These are phyloP conservation scores for Fusarium gaditjirri DNA, from an alignment of 2,329 filamentous ascomycete genomes.

Conservation along the genomic window DNA sequence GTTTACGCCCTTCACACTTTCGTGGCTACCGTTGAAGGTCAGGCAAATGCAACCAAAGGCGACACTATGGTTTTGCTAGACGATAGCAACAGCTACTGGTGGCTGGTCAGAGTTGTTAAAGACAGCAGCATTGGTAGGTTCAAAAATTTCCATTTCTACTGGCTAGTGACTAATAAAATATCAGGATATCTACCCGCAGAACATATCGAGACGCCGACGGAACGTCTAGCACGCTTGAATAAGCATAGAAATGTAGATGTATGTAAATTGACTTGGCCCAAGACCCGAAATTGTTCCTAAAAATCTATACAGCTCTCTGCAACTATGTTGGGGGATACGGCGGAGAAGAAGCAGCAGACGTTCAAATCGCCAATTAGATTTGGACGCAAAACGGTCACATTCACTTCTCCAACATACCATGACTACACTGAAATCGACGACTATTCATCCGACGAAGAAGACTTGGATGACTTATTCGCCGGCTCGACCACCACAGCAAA, in stretches of 20 bases:
- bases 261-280: constrained; percentile 51
- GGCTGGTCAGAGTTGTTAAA: constrained; percentile 96
- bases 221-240: constrained; percentile 91
- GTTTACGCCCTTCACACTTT: constrained; percentile 99
- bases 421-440: constrained; percentile 90
- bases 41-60: constrained; percentile 97
- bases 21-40: constrained; percentile 95
- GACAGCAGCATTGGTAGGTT: constrained; percentile 87
- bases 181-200: constrained; percentile 94
- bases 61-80: constrained; percentile 99
- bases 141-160: not conserved
- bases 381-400: constrained; percentile 87
- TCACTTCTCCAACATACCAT: constrained; percentile 85
- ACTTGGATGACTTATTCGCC: constrained; percentile 58
- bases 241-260: constrained; percentile 99
- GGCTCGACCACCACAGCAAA: constrained; percentile 38
- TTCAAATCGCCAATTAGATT: constrained; percentile 81
- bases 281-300: constrained; percentile 3
- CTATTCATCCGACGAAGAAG: constrained; percentile 81
- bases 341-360: constrained; percentile 83
- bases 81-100: constrained; percentile 99
- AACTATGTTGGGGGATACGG: constrained; percentile 70
- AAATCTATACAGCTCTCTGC: constrained; percentile 62
- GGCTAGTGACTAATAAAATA: constrained; percentile 35
- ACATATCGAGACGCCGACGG: constrained; percentile 97